These are phyloP conservation scores for Ulmus americana DNA, from an alignment of 331 rosid species.

Conservation along the genomic window DNA sequence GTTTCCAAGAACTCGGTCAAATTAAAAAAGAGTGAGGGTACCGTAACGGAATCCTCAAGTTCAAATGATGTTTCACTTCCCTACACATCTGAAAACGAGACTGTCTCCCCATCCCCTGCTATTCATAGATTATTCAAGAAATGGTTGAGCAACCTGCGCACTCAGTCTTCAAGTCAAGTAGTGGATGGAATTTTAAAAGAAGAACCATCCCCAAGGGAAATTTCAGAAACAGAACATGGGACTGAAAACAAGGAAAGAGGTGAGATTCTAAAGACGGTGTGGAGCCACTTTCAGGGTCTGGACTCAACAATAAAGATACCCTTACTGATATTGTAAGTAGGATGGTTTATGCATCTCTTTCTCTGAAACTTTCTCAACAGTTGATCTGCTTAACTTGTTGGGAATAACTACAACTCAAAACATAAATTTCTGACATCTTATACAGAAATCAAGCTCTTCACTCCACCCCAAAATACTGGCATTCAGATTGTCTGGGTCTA, in stretches of 20 bases:
- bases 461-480: not conserved
- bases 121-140: constrained; percentile 57
- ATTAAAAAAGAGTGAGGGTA: constrained; percentile 52
- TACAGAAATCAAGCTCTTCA: not conserved
- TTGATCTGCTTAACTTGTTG: constrained; percentile 5
- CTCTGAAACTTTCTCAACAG: not conserved
- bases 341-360: constrained; percentile 13
- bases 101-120: constrained; percentile 47
- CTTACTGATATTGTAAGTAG: constrained; percentile 70
- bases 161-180: constrained; percentile 47
- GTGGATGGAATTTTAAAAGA: constrained; percentile 47
- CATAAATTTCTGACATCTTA: not conserved
- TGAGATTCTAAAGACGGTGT: constrained; percentile 34
- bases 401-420: not conserved
- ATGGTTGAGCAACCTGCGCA: constrained; percentile 60
- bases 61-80: constrained; percentile 54
- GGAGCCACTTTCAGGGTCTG: constrained; percentile 50
- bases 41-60: constrained; percentile 43
- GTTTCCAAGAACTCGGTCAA: constrained; percentile 48
- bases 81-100: constrained; percentile 53
- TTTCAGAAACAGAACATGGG: constrained; percentile 36
- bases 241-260: constrained; percentile 32
- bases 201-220: constrained; percentile 36
- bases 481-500: not conserved
- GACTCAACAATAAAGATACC: constrained; percentile 70